Base-by-base conservation (phyloP, 306 rosid genomes). In the Abrus pulchellus region DNA sequence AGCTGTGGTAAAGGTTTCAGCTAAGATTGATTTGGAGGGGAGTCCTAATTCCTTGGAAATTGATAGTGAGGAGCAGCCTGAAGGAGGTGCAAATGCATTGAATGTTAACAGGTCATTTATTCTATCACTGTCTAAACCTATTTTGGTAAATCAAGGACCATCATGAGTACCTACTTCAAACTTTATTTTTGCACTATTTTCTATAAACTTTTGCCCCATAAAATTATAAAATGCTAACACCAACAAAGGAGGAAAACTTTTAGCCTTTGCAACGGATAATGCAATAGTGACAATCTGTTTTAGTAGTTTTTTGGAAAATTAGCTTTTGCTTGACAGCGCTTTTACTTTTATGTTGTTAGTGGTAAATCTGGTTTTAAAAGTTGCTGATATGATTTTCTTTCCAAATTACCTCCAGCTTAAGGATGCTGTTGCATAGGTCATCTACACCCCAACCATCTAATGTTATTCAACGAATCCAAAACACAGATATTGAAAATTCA, bases 41-140 rank as follows among this genome's bases (percentile, higher is more conserved):
- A 91, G 65, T 78, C 83, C 84, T 57, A 71, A 83, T 83, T 91
- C 93, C 62, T 83, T 78, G 82, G 94, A 90, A 76, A 82, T 95
- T 82, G 94, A 93, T 86, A 90, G 93, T 59, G 99, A 91, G 76
- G 97, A 93, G 83, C 99, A 95, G 87, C 96, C 94, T 44, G 99
- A 93, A 80, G 99, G 99, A 78, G 99, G 99, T 80, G 94, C 95
- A 66, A 91, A 95, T 63, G 97, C 99, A 47, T 82, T 95, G 84
- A 95, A 95, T 75, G 93, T 93, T 84, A 93, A 93, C 86, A 95
- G 99, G 99, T 95, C 28, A 79, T 62, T 79, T 82, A 36, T 47
- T 74, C 66, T 66, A 4, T 68, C 50, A 70, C 54, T 34, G 30
- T 68, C 45, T 64, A 69, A 28, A 56, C 20, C 59, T 61, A 50